Percentiles rank a stretch among this genome's conserved stretches.
These are phyloP conservation scores for Stephania japonica DNA, from an alignment of 164 flowering plant genomes.

Conservation along the genomic window DNA sequence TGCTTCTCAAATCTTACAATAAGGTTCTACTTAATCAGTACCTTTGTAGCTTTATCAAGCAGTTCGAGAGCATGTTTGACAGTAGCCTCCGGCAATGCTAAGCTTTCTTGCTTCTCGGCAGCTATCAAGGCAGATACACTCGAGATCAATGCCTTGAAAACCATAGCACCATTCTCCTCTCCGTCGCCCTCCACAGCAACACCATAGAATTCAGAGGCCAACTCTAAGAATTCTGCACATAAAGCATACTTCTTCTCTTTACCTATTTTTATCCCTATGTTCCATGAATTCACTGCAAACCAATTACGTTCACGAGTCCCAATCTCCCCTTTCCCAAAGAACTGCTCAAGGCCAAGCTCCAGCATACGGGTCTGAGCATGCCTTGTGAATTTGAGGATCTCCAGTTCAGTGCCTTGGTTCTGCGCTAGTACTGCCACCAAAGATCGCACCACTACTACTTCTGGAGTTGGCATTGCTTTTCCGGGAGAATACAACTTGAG, in stretches of 20 bases:
- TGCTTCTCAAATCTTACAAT: not conserved
- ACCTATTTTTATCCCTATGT: slow-evolving; percentile 60
- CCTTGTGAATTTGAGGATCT: slow-evolving; percentile 48
- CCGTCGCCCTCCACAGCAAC: slow-evolving; percentile 29
- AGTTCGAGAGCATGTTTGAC: slow-evolving; percentile 57
- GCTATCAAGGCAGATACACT: slow-evolving; percentile 63
- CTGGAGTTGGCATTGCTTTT: slow-evolving; percentile 57
- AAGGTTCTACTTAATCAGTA: slow-evolving; percentile 13
- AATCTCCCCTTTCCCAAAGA: slow-evolving; percentile 75
- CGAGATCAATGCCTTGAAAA: slow-evolving; percentile 60
- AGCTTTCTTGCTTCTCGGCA: slow-evolving; percentile 45
- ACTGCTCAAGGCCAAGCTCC: slow-evolving; percentile 55
- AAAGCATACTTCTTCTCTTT: slow-evolving; percentile 45
- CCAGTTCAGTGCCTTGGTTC: slow-evolving; percentile 41
- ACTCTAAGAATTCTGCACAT: slow-evolving; percentile 55
- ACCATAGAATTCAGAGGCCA: slow-evolving; percentile 70
- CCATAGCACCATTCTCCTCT: slow-evolving; percentile 42
- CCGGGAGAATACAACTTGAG: slow-evolving; percentile 54
- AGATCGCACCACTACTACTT: slow-evolving; percentile 68
- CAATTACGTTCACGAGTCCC: slow-evolving; percentile 77
- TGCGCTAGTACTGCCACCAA: slow-evolving; percentile 51
- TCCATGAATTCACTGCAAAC: slow-evolving; percentile 84
- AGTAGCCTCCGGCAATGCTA: slow-evolving; percentile 39
- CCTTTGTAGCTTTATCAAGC: slow-evolving; percentile 81
- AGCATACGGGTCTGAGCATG: slow-evolving; percentile 39